A percentile compares a stretch with the other conserved stretches of the same genome.
These are phyloP conservation scores for Tolypocladium guangdongense DNA, from an alignment of 2,329 filamentous ascomycete genomes.

Conservation along the genomic window DNA sequence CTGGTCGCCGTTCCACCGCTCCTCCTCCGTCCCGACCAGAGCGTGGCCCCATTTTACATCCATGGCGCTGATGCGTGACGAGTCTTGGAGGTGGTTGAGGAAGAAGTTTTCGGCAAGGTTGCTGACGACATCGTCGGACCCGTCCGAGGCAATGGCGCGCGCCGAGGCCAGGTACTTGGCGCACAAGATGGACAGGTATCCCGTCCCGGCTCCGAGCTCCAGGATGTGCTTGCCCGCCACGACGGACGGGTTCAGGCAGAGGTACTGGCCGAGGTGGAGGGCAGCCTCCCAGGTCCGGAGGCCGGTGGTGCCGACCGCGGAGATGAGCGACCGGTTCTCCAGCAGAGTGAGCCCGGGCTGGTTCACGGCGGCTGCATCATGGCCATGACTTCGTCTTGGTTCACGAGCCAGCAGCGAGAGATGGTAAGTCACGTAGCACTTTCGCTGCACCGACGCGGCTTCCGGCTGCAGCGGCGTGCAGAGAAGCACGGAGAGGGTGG, in stretches of 20 bases:
- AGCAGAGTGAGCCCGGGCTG: constrained; percentile 45
- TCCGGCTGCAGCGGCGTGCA: constrained; percentile 53
- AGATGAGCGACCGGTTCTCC: constrained; percentile 58
- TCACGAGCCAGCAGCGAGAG: constrained; percentile 22
- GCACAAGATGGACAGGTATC: constrained; percentile 63
- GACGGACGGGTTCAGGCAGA: constrained; percentile 36
- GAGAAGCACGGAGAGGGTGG: constrained; percentile 53
- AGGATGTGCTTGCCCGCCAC: constrained; percentile 49
- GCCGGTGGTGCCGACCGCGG: constrained; percentile 62
- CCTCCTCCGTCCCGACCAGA: constrained; percentile 45
- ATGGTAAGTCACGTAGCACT: constrained; percentile 65
- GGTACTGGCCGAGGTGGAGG: constrained; percentile 59
- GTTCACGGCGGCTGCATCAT: background rate
- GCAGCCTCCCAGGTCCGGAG: constrained; percentile 75
- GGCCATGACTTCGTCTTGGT: constrained; percentile 14
- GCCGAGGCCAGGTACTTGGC: constrained; percentile 51
- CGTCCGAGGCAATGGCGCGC: constrained; percentile 60
- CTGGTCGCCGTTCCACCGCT: constrained; percentile 35
- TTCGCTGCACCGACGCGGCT: constrained; percentile 54
- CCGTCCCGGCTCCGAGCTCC: constrained; percentile 68
- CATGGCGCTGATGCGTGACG: constrained; percentile 32
- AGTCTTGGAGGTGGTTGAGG: constrained; percentile 52
- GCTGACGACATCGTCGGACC: constrained; percentile 60
- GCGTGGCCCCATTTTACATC: constrained; percentile 56
- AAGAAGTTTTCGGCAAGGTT: constrained; percentile 56